Base-by-base conservation (phyloP, 176 grass and related monocot genomes). In the Oryza brachyantha region DNA sequence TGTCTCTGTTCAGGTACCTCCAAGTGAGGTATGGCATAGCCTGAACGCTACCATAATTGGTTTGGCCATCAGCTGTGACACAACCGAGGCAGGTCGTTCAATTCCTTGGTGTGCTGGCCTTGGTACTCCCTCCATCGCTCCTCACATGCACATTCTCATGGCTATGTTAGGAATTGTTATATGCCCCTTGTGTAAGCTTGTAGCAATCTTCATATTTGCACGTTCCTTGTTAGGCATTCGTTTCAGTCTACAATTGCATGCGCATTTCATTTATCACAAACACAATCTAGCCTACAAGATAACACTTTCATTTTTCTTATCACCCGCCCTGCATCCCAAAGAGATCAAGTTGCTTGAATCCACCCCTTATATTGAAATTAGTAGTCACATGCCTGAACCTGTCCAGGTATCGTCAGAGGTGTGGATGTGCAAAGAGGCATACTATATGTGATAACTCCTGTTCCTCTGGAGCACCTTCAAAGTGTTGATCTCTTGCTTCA, bases 21-120 rank as follows among this genome's bases (percentile, higher is more conserved):
- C 60, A 81, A 76, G 61, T 87, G 94, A 91, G 86, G 83, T 90
- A 69, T 98, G 88, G 86, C 86, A 61, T 73, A 92, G 90, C 80
- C 61, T 98, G 34, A 98, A 98, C n/a, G 95, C 92, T 32, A 89
- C 90, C n/a, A 90, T 98, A 57, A 78, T 94, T 75, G 90, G 92
- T 35, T 79, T 98, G 76, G 88, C 81, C 38, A 85, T 84, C 27
- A 94, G 86, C 62, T 89, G 86, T 41, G 84, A 81, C 55, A 58
- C 58, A 29, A 48, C 85, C 27, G 58, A 85, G 37, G 69, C 63
- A 39, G 25, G 65, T 22, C 74, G 70, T 60, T 88, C 83, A 31
- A 57, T 66, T 29, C 90, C 89, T 61, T 87, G 83, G 78, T 93
- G 92, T 75, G 76, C 88, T 73, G 91, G 94, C 25, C 91, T 97